Evolutionary conservation across 179 eudicot genomes (phyloP), one percentile per base, ranked within the genome.

Genomic region (Carnegiea gigantea): DNA sequence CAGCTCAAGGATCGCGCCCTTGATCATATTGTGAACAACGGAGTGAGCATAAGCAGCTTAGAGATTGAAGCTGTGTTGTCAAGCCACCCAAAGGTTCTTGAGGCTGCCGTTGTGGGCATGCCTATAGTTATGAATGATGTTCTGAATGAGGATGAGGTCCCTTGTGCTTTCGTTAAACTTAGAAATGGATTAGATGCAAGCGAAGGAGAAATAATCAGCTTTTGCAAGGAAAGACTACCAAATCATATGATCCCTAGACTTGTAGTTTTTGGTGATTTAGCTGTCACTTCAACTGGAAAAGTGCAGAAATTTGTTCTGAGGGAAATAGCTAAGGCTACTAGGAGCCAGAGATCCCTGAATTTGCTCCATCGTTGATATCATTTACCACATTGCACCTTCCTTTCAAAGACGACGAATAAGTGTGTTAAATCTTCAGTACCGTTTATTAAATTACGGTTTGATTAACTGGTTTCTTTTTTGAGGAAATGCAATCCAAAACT

Each of bases 121-220:
- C 98, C 98, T 1, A 84, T 92, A 53, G 97, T 97, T 1, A 87
- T 75, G 80, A 83, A 36, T 80, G 88, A 21, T 89, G 89, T 89
- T 23, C 8, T 13, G 13, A 28, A 70, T 26, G 86, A 36, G 71
- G 95, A 89, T 26, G 92, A 91, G 78, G 88, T 90, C 0, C 92
- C 92, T 26, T 93, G 97, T 77, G 98, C 98, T 2, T 93, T 93
- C 79, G 90, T 93, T 67, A 91, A 88, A 84, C 75, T 90, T 79
- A 89, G 87, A 84, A 89, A 88, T 36, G 93, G 90, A 4, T 81
- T 33, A 59, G 64, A 81, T 21, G 85, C 75, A 2, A 82, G 79
- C 48, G 70, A 82, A 28, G 80, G 76, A 23, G 98, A 93, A 77
- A 81, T 93, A 1, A 90, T 91, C 1, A 70, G 79, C 18, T 90